A percentile compares a stretch with the other conserved stretches of the same genome.
Conservation (phyloP, 495 filamentous ascomycete genomes). For the Bombardia bombarda region DNA sequence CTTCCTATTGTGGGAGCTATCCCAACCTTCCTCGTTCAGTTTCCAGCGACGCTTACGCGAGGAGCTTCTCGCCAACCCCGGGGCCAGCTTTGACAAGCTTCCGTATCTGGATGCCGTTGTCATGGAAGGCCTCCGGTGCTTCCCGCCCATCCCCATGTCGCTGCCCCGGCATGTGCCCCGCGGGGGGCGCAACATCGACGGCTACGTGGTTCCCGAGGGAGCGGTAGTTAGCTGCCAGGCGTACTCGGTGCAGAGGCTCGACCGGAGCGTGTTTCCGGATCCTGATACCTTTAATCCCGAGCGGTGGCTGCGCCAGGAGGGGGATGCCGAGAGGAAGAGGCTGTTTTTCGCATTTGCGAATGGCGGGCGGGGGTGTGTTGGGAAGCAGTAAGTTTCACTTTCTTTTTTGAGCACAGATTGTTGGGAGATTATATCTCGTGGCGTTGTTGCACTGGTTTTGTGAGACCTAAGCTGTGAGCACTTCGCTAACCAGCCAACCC, state of each 20-base stretch:
- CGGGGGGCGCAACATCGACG: conserved; percentile 42
- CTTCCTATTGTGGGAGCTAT: conserved; percentile 61
- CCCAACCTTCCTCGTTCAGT: conserved; percentile 36
- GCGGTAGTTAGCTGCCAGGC: conserved; percentile 49
- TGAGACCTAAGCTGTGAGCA: too few species aligned
- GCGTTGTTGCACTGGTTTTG: too few species aligned
- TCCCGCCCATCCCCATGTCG: conserved; percentile 59
- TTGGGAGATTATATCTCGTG: too few species aligned
- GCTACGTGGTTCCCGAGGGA: conserved; percentile 36
- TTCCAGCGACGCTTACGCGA: conserved; percentile 40
- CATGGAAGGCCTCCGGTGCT: conserved; percentile 50
- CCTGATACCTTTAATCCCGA: conserved; percentile 52
- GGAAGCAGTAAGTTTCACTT: conserved; percentile 41
- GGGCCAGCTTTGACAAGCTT: conserved; percentile 39
- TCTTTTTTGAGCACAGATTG: too few species aligned
- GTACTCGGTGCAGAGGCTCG: conserved; percentile 43
- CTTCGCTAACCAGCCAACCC: conserved; percentile 10
- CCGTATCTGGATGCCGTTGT: conserved; percentile 55
- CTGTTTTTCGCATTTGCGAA: conserved; percentile 46
- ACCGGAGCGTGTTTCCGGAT: conserved; percentile 46
- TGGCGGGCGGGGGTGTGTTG: conserved; percentile 49
- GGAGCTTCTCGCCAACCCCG: conserved; percentile 35
- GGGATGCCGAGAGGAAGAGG: conserved; percentile 38
- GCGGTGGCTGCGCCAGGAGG: conserved; percentile 51
- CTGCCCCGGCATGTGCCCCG: conserved; percentile 52